Base-by-base conservation (phyloP, 2,329 filamentous ascomycete genomes). In the Fusarium cicatricum region DNA sequence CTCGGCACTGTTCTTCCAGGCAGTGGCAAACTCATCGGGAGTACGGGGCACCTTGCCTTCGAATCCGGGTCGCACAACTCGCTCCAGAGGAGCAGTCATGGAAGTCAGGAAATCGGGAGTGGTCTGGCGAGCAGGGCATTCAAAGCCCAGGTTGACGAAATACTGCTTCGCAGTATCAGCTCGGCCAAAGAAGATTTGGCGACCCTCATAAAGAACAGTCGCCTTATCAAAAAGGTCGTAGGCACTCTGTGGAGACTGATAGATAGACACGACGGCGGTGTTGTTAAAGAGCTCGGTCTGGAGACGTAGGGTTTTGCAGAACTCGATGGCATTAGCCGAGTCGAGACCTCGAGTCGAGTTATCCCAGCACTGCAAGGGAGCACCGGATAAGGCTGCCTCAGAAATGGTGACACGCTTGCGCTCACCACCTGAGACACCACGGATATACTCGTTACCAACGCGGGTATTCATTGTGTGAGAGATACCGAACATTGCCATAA, bases 401-500 rank as follows among this genome's bases (percentile, higher is more conserved):
- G 84, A 80, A 59, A 87, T 87, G 60, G 83, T 86, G 21, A 87
- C 86, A 69, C 87, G 83, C 77, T 87, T 87, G 46, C 87, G 81
- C 79, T 92, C 89, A 70, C 89, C 90, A 70, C 89, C 89, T 23
- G 85, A 89, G 10, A 92, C 88, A 72, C 89, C 89, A 53, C 89
- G 86, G 26, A 91, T 78, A 70, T 86, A 91, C 73, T 91, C 89
- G 74, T 91, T 90, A 42, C 89, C 89, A 17, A 92, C 88, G 14
- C 82, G 80, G 3, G 89, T 91, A 75, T 91, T 87, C 70, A 87
- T 72, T 1, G 89, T 91, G 74, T 92, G 89, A 12, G 83, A 82
- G 62, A 91, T 90, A 59, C 89, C 89, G 60, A 89, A 91, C 75
- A 89, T 85, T 65, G 88, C 88, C 88, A 91, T 90, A 59, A 88